A percentile compares a stretch with the other conserved stretches of the same genome.
These are phyloP conservation scores for Trametes cinnabarina DNA, from an alignment of 768 basidiomycete species.

Conservation along the genomic window DNA sequence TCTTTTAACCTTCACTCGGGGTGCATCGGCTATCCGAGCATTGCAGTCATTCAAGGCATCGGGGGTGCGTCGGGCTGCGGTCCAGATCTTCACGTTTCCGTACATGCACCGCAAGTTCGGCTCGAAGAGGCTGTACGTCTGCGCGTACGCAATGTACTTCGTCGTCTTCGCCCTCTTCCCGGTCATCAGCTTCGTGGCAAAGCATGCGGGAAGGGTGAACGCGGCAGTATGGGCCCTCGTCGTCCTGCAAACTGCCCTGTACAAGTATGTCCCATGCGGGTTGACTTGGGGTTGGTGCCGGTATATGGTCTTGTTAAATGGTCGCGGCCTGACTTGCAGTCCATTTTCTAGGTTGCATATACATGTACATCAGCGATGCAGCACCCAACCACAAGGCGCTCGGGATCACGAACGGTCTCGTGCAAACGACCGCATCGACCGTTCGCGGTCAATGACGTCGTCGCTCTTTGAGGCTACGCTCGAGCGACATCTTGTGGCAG, in stretches of 20 bases:
- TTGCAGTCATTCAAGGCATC: conserved; percentile 37
- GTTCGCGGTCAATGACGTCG: conserved; percentile 46
- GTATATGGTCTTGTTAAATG: no score
- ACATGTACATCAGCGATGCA: conserved; percentile 30
- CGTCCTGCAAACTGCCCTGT: conserved; percentile 27
- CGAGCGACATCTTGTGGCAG: conserved; percentile 40
- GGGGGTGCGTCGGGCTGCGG: conserved; percentile 34
- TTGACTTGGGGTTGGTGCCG: conserved; percentile 34
- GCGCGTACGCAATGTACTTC: conserved; percentile 29
- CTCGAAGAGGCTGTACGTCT: conserved; percentile 30
- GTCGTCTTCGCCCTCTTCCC: conserved; percentile 35
- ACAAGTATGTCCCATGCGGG: conserved; percentile 23
- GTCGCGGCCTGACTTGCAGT: no score
- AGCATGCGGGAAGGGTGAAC: conserved; percentile 21
- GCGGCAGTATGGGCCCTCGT: conserved; percentile 31
- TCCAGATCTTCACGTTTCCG: conserved; percentile 36
- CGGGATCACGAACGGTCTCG: conserved; percentile 51
- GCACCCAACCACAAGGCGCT: conserved; percentile 33
- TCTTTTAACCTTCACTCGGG: no score
- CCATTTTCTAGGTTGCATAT: conserved; percentile 21
- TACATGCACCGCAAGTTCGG: conserved; percentile 32
- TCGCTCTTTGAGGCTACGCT: conserved; percentile 52
- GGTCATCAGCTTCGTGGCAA: conserved; percentile 28
- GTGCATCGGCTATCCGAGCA: no score
- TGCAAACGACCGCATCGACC: conserved; percentile 47